phyloP scores from a whole-genome alignment of 148 eudicot genomes.

The Linanthus parryae region DNA sequence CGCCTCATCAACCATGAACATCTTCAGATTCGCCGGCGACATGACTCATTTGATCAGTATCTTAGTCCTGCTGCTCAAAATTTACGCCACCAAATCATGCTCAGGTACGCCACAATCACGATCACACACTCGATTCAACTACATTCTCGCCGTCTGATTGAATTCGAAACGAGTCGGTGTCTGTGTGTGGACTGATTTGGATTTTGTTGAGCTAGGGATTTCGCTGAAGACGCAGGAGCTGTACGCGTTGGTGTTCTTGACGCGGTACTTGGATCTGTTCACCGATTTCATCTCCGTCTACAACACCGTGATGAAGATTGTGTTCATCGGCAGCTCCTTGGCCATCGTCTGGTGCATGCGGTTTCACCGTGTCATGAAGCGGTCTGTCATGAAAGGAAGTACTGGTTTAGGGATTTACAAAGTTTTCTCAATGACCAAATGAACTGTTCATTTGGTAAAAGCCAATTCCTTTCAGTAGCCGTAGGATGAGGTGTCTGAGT shows the following conservation, averaged over 20 bases:
- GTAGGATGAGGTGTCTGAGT: no score
- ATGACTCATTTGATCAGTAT: conserved; percentile 74
- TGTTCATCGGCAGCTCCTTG: conserved; percentile 65
- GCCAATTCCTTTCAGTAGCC: no score
- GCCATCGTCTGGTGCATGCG: conserved; percentile 86
- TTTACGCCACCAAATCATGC: conserved; percentile 79
- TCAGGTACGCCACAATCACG: conserved; percentile 41
- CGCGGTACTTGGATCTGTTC: conserved; percentile 84
- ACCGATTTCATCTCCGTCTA: conserved; percentile 71
- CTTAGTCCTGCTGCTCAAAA: conserved; percentile 72
- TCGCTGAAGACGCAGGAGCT: conserved; percentile 96
- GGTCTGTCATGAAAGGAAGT: no score
- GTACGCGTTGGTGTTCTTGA: conserved; percentile 63
- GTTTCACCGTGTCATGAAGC: conserved; percentile 47
- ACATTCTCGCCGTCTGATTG: background rate
- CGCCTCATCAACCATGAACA: conserved; percentile 41
- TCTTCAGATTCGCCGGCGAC: conserved; percentile 78
- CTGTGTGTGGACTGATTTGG: background rate
- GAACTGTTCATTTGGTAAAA: no score
- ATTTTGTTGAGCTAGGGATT: conserved; percentile 42
- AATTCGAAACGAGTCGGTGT: background rate
- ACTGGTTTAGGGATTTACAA: no score
- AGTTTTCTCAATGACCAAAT: no score
- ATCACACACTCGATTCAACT: no score
- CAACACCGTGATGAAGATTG: conserved; percentile 73